Base-by-base conservation (phyloP, 108 stramenopile genomes). In the Skeletonema costatum region DNA sequence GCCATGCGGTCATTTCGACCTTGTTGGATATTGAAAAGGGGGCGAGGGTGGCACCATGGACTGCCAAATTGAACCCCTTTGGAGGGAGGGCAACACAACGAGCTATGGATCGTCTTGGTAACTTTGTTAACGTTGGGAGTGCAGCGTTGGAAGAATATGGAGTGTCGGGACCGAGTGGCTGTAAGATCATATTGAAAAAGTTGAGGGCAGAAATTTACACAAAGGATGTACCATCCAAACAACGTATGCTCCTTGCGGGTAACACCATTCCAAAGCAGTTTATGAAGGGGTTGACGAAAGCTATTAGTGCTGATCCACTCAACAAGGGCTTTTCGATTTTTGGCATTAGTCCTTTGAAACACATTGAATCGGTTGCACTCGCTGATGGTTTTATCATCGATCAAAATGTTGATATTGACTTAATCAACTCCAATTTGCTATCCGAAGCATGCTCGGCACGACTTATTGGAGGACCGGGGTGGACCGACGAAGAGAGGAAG, bases 31-130 rank as follows among this genome's bases (percentile, higher is more conserved):
- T 96, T 8, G 95, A 96, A 77, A 80, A 73, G 56, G 77, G 81
- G 11, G 88, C 90, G 13, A 70, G 84, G 17, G 73, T 83, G 6
- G 81, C 87, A n/a, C 90, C 90, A n/a, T 81, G 74, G 35, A 71
- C 88, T 21, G 42, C 86, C n/a, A 92, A 92, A 66, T 65, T 94
- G 51, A 95, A 95, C 75, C 85, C 92, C 19, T 92, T 95, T 83
- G 93, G 93, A 9, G 76, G 83, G 42, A 86, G 82, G 69, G 76
- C 70, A 31, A 66, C 78, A 12, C 81, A 78, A 31, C 25, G 66
- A 19, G 67, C 67, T 39, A 86, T 86, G 85, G 77, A 82, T 60
- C 71, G 78, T 2, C 71, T 82, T 1, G 66, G 60, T n/a, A 46
- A 53, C 5, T 56, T 75, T 32, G 77, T 59, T 13, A 68, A 41